phyloP scores from a whole-genome alignment of 176 grass and related monocot species.

The Metroxylon sagu region DNA sequence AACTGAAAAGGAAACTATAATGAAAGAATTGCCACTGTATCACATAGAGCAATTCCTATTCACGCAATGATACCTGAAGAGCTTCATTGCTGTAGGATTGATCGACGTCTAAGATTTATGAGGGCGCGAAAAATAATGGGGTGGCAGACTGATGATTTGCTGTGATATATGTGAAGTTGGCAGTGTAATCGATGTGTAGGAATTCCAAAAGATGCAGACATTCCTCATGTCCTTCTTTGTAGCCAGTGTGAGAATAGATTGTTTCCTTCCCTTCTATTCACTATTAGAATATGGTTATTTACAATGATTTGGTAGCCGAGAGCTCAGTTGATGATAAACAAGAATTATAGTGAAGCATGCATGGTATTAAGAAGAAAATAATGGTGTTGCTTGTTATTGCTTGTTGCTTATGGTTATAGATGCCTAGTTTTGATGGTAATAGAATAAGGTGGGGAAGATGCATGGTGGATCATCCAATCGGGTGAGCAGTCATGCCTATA shows the following conservation, averaged over 20 bases:
- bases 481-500: too few relatives aligned
- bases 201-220: slow-evolving; percentile 40
- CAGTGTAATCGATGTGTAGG: slow-evolving; percentile 55
- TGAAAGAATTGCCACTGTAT: slow-evolving; percentile 24
- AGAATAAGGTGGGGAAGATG: too few relatives aligned
- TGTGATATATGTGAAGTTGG: slow-evolving; percentile 80
- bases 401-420: too few relatives aligned
- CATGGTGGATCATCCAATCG: too few relatives aligned
- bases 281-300: slow-evolving; percentile 21
- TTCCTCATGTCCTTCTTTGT: slow-evolving; percentile 61
- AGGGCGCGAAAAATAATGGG: slow-evolving; percentile 28
- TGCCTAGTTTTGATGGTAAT: too few relatives aligned
- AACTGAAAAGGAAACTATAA: slow-evolving; percentile 5
- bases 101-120: slow-evolving; percentile 33
- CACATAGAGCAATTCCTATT: slow-evolving; percentile 41
- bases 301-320: too few relatives aligned
- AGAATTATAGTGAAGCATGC: too few relatives aligned
- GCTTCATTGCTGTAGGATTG: slow-evolving; percentile 48
- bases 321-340: too few relatives aligned
- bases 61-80: slow-evolving; percentile 53
- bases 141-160: slow-evolving; percentile 51
- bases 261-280: slow-evolving; percentile 40
- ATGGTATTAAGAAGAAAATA: too few relatives aligned
- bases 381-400: too few relatives aligned
- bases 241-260: slow-evolving; percentile 45